Evolutionary conservation across 352 stramenopile species (phyloP), one percentile per base, ranked within the genome.

Genomic region (Phytophthora citrophthora): DNA sequence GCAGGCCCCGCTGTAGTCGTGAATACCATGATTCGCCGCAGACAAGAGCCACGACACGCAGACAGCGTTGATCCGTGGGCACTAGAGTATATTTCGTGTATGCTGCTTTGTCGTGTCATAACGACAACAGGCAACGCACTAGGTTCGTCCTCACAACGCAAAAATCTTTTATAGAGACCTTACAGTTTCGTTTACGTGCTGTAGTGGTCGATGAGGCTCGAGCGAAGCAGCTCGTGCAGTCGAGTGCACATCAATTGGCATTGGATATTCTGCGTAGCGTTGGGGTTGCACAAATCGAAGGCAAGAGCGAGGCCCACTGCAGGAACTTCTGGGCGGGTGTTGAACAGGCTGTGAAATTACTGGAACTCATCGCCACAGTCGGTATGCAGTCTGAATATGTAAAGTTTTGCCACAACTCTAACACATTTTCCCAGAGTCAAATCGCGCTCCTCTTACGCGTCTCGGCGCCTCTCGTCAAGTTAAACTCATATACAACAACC

Each of bases 401-500:
- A 9, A 32, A 32, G 10, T 32, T 9, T 54, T 7, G 5, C 26
- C 40, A 11, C n/a, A 52, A 18, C 15, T 36, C 16, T 52, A 20
- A 47, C 13, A 9, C 38, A 4, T 36, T 20, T 24, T 29, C 47
- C 20, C 61, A 90, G 79, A 88, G 18, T 29, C 49, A 10, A 82
- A 91, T 45, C 74, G 76, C 24, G 76, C 81, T 40, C 75, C 79
- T 1, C 55, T 91, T 43, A 88, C 76, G 7, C 77, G 82, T 2
- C 62, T 89, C 12, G 82, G 82, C 5, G 82, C 76, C 5, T 81
- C 76, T 20, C 67, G 82, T 10, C 68, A 81, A 26, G 54, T 86
- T 24, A 88, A 85, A 61, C 71, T 85, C 49, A 59, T 89, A 36
- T 88, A 87, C 70, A 88, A 89, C 67, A 77, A 62, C 48, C 47